phyloP scores from a whole-genome alignment of 805 yeast genomes.

The Saccharomyces mikatae region DNA sequence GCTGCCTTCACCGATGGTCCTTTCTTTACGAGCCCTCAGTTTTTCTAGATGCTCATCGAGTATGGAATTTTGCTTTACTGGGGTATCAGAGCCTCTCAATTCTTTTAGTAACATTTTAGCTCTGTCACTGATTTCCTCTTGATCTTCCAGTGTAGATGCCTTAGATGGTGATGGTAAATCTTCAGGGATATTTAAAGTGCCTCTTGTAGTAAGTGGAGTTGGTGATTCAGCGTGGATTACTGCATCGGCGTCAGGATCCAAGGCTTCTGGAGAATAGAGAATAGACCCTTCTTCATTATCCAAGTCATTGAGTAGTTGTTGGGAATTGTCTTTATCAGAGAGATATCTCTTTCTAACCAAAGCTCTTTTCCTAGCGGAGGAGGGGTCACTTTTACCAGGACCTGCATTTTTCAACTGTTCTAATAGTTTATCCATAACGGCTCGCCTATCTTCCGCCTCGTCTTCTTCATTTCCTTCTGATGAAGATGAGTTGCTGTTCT shows the following conservation, averaged over 20 bases:
- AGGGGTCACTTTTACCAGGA: constrained; percentile 65
- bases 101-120: constrained; percentile 60
- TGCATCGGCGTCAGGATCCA: not conserved
- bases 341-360: constrained; percentile 57
- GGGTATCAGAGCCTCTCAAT: constrained; percentile 37
- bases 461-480: constrained; percentile 9
- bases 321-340: constrained; percentile 16
- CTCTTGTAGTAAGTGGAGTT: constrained; percentile 1
- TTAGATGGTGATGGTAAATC: not conserved
- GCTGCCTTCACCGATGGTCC: constrained; percentile 6
- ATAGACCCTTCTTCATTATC: constrained; percentile 25
- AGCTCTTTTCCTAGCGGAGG: constrained; percentile 75
- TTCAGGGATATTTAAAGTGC: not conserved
- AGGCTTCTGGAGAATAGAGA: constrained; percentile 23
- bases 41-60: constrained; percentile 24
- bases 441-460: constrained; percentile 27
- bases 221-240: constrained; percentile 3
- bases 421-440: constrained; percentile 75
- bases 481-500: constrained; percentile 2
- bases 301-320: constrained; percentile 9
- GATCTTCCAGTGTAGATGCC: constrained; percentile 20
- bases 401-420: constrained; percentile 85
- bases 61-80: constrained; percentile 17
- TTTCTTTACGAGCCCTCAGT: constrained; percentile 23
- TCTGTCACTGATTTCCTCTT: constrained; percentile 33